Conservation (phyloP, 1,284 basidiomycete species). For the Xerocomus nothofagi region DNA sequence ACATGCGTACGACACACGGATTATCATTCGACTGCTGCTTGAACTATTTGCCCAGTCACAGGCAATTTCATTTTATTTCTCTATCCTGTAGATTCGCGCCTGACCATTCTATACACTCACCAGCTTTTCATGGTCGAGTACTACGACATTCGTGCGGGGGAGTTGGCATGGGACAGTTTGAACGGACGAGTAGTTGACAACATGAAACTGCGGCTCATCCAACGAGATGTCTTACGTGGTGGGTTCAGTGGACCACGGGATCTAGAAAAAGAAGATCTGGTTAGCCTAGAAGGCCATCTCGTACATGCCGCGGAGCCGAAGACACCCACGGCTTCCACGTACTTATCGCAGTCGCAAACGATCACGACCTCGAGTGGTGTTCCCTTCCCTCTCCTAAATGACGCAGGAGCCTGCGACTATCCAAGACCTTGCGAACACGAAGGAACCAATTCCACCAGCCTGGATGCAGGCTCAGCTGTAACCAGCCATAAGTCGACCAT, state of each 20-base stretch:
- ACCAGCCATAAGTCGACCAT: constrained; percentile 13
- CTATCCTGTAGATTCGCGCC: constrained; percentile 8
- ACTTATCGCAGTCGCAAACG: constrained; percentile 36
- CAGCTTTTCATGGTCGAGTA: constrained; percentile 61
- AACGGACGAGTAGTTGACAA: constrained; percentile 44
- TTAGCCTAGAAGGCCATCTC: constrained; percentile 31
- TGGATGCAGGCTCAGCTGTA: constrained; percentile 14
- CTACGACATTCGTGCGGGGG: constrained; percentile 57
- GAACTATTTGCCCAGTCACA: constrained; percentile 2
- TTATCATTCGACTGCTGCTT: constrained; percentile 6
- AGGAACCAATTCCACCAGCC: constrained; percentile 11
- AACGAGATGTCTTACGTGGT: constrained; percentile 23
- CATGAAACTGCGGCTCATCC: constrained; percentile 40
- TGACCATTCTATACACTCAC: constrained; percentile 19
- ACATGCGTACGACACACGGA: constrained; percentile 1
- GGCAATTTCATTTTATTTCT: constrained; percentile 3
- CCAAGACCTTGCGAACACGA: constrained; percentile 28
- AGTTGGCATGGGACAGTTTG: constrained; percentile 44
- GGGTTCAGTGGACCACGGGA: constrained; percentile 23
- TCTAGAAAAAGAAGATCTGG: constrained; percentile 33
- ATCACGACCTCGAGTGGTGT: constrained; percentile 21
- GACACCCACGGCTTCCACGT: constrained; percentile 37
- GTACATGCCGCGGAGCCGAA: constrained; percentile 38
- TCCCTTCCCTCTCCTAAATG: constrained; percentile 37
- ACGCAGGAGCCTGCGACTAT: constrained; percentile 22